Conservation (phyloP, 2,329 filamentous ascomycete genomes). For the Aspergillus sp. region DNA sequence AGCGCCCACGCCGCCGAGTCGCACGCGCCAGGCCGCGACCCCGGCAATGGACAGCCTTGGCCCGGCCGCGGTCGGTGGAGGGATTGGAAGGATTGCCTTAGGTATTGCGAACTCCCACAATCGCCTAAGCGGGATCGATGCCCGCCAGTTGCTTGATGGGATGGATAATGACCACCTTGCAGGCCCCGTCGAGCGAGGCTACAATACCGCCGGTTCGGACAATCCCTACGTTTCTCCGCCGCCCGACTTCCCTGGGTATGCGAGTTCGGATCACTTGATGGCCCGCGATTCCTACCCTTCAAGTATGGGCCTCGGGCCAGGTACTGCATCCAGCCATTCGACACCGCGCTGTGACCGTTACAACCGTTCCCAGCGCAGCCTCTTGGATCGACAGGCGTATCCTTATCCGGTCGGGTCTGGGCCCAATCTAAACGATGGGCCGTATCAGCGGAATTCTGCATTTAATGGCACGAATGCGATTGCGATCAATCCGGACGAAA, state of each 20-base stretch:
- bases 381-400: conserved; percentile 34
- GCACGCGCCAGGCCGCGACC: conserved; percentile 38
- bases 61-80: conserved; percentile 50
- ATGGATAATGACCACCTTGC: conserved; percentile 16
- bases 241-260: conserved; percentile 9
- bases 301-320: conserved; percentile 22
- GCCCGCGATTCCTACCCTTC: conserved; percentile 34
- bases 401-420: conserved; percentile 26
- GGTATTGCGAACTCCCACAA: conserved; percentile 56
- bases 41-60: conserved; percentile 61
- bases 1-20: conserved; percentile 20
- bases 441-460: conserved; percentile 53
- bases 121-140: conserved; percentile 56
- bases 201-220: conserved; percentile 26
- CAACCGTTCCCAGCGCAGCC: conserved; percentile 46
- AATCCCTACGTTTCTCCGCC: conserved; percentile 27
- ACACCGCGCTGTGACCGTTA: no score
- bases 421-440: conserved; percentile 52
- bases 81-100: conserved; percentile 59
- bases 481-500: conserved; percentile 64
- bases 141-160: conserved; percentile 39
- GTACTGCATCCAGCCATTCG: conserved; percentile 17
- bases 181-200: conserved; percentile 27
- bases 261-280: conserved; percentile 16
- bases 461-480: conserved; percentile 43